Percentiles rank a stretch among this genome's conserved stretches.
phyloP scores from a whole-genome alignment of 2,329 filamentous ascomycete genomes.

The Graphiopsis chlorocephala region DNA sequence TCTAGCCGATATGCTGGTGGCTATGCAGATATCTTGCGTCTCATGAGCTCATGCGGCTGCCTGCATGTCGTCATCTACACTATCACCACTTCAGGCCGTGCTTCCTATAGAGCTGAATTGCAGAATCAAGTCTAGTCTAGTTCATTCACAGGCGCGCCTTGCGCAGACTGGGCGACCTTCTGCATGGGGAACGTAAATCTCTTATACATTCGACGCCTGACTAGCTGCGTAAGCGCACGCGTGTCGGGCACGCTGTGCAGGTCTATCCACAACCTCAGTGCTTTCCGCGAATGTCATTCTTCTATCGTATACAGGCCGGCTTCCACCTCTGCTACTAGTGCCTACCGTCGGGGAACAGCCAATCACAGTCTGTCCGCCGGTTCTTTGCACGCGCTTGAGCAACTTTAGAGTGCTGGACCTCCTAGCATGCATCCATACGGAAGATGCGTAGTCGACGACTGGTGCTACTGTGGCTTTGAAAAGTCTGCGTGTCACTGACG shows the following conservation, averaged over 20 bases:
- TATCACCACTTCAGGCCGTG: neutral
- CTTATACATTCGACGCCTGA: neutral
- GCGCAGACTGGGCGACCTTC: neutral
- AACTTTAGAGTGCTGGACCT: neutral
- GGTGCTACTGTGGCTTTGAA: conserved; percentile 6
- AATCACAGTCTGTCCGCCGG: neutral
- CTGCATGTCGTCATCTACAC: neutral
- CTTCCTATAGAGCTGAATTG: neutral
- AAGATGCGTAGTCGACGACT: conserved; percentile 5
- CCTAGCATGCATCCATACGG: neutral
- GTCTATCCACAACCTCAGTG: neutral
- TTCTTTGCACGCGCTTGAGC: conserved; percentile 3
- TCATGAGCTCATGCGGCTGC: neutral
- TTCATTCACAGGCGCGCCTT: neutral
- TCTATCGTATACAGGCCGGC: neutral
- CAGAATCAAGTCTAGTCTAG: neutral
- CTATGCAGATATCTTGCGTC: neutral
- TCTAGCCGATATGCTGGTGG: conserved; percentile 8
- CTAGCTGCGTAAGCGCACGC: neutral
- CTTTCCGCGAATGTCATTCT: neutral
- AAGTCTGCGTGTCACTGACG: neutral
- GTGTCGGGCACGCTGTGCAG: neutral
- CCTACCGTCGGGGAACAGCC: neutral
- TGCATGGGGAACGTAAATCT: neutral
- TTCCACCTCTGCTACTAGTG: neutral